These are phyloP conservation scores for Candida morakotiae DNA, from an alignment of 805 yeast genomes.

Conservation along the genomic window DNA sequence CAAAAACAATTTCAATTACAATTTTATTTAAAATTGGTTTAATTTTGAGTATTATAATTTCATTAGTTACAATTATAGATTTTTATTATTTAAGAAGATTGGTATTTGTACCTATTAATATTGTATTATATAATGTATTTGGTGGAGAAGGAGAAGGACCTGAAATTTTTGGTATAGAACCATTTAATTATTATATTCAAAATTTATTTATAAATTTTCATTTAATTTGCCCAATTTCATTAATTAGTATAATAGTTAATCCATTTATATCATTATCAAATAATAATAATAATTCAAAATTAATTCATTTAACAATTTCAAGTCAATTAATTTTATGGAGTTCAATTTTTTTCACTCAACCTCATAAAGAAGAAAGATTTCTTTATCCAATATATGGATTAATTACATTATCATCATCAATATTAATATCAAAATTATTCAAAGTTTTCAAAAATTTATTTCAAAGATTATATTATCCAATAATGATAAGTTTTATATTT, in stretches of 20 bases:
- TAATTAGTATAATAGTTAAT: constrained; percentile 31
- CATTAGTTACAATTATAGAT: constrained; percentile 45
- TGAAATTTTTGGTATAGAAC: constrained; percentile 85
- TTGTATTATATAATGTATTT: constrained; percentile 74
- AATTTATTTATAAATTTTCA: constrained; percentile 78
- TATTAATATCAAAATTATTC: constrained; percentile 28
- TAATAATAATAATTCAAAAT: no score
- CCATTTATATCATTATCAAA: constrained; percentile 14
- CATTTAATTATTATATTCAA: constrained; percentile 62
- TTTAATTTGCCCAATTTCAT: constrained; percentile 41
- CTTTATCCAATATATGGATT: constrained; percentile 80
- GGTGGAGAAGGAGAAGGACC: constrained; percentile 77
- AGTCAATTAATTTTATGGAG: constrained; percentile 66
- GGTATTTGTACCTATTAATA: constrained; percentile 74
- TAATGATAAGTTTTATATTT: neutral
- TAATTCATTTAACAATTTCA: constrained; percentile 13
- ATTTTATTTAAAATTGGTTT: neutral
- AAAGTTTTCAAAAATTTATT: constrained; percentile 2
- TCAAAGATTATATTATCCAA: neutral
- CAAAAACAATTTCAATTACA: neutral
- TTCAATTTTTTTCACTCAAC: constrained; percentile 62
- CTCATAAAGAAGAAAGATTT: constrained; percentile 93
- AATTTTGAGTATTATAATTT: constrained; percentile 14
- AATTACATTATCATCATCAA: constrained; percentile 58
- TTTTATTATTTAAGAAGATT: constrained; percentile 56